Evolutionary conservation across 1,284 basidiomycete genomes (phyloP), one percentile per base, ranked within the genome.

Genomic region (Mycena sp.): DNA sequence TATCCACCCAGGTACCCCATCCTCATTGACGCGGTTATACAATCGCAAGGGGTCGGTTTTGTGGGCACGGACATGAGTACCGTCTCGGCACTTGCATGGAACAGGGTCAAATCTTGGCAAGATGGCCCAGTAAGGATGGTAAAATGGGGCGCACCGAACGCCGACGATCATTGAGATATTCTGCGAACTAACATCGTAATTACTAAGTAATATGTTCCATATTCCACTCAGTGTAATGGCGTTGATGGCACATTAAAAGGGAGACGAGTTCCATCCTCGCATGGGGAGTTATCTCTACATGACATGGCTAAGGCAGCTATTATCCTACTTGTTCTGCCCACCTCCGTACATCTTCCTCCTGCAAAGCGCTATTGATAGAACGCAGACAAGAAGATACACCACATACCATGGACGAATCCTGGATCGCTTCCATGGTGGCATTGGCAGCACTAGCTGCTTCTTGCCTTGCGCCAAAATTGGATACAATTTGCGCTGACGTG

Each of bases 281-380:
- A 35, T 35, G 32, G 32, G 14, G 32, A n/a, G n/a, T n/a, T n/a
- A n/a, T n/a, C 14, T 35, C 9, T 35, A 35, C 32, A 35, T 35
- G 32, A 14, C 14, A n/a, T n/a, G n/a, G 32, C 32, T 35, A 7
- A 14, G 32, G 32, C 32, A 35, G 9, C 32, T 14, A 26, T 50
- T 70, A 70, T 48, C 62, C 62, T n/a, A 85, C 72, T 72, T 85
- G 84, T 72, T 91, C 89, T n/a, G 86, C 85, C 87, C 88, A 90
- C 19, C 80, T 78, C 37, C 85, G 71, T 17, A 88, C 81, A 58
- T 88, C 85, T 30, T 64, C 62, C 12, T 29, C 81, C 74, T 25
- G 60, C 29, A 57, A 32, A 46, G 44, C 16, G 29, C 40, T 14
- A 37, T 30, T 46, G n/a, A 44, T 25, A 6, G 28, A 40, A 17